Percentiles rank a stretch among this genome's conserved stretches.
Conservation (phyloP, 345 rosid species). For the Salix udensis region DNA sequence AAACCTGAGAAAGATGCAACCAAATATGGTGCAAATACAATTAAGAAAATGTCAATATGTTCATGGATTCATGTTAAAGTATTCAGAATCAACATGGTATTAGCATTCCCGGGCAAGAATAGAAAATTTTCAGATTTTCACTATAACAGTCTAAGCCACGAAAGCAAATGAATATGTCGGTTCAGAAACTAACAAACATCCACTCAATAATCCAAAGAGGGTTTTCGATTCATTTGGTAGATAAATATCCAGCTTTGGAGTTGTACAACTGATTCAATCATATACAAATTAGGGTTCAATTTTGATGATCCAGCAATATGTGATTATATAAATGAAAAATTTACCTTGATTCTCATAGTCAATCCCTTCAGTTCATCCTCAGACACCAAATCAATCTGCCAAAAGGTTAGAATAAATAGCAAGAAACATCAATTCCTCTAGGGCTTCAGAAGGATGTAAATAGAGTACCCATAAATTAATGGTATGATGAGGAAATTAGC, state of each 20-base stretch:
- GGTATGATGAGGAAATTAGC: background rate
- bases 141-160: background rate
- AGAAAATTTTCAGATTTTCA: background rate
- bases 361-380: conserved; percentile 48
- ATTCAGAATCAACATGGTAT: background rate
- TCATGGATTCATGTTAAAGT: background rate
- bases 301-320: background rate
- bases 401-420: conserved; percentile 8
- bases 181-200: background rate
- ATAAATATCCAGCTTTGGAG: too few species aligned
- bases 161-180: background rate
- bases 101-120: background rate
- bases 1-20: background rate
- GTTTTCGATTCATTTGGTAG: too few species aligned
- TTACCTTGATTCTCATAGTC: conserved; percentile 58
- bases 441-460: background rate
- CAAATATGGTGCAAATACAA: too few species aligned
- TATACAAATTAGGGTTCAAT: too few species aligned
- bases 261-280: background rate
- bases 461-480: background rate
- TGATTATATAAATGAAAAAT: background rate
- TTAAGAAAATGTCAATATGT: background rate
- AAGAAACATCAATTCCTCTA: background rate
- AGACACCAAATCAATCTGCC: conserved; percentile 64
- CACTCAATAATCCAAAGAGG: too few species aligned